A percentile compares a stretch with the other conserved stretches of the same genome.
Evolutionary conservation across 23 red algal genomes (phyloP).

Genomic region (Gracilaria domingensis): DNA sequence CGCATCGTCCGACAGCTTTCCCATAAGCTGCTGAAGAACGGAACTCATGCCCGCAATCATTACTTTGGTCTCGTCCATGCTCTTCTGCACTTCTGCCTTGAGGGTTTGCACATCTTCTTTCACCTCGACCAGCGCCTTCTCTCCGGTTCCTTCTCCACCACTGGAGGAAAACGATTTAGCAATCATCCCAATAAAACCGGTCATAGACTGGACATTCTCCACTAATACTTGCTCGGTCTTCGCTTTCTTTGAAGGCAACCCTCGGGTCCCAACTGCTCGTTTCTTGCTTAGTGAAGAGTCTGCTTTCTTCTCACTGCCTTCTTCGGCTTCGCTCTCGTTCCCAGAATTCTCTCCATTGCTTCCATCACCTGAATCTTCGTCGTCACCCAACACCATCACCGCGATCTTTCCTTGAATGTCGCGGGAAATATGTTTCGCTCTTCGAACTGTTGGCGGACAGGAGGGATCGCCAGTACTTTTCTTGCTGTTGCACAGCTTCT

Average conservation of each 20-base stretch:
- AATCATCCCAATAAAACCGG: slow-evolving; percentile 14
- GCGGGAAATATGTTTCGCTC: slow-evolving; percentile 22
- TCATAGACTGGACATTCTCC: background rate
- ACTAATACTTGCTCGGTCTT: slow-evolving; percentile 15
- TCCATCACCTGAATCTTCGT: background rate
- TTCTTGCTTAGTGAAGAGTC: background rate
- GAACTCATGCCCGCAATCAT: background rate
- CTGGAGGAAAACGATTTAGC: slow-evolving; percentile 21
- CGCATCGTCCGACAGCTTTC: background rate
- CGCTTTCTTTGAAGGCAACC: slow-evolving; percentile 2
- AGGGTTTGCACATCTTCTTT: background rate
- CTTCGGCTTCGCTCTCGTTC: background rate
- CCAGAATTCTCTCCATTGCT: background rate
- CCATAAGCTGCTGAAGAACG: background rate
- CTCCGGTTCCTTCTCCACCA: no score
- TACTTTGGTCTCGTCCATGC: background rate
- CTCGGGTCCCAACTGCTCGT: background rate
- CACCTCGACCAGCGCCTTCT: background rate
- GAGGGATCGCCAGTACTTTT: slow-evolving; percentile 6
- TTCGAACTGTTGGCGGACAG: background rate
- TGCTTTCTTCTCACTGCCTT: background rate
- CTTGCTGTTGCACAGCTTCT: slow-evolving; percentile 1
- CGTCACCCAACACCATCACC: background rate
- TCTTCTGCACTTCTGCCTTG: background rate
- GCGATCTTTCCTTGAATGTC: background rate